phyloP scores from a whole-genome alignment of 768 basidiomycete genomes.

The Hypholoma sublateritium region DNA sequence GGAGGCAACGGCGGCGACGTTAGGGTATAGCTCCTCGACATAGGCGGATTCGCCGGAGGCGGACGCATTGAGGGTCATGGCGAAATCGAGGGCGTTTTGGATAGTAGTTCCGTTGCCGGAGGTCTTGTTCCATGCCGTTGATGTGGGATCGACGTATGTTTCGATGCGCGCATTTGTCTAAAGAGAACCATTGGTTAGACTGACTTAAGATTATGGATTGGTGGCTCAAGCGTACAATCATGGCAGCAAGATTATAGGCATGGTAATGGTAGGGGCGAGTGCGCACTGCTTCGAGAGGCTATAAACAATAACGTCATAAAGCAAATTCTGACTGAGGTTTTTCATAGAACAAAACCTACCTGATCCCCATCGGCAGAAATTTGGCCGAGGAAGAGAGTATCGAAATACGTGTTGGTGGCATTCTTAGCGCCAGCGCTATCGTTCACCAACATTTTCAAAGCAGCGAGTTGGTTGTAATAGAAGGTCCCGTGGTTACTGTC shows the following conservation, averaged over 20 bases:
- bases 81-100: constrained; percentile 56
- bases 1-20: constrained; percentile 55
- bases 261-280: constrained; percentile 69
- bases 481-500: constrained; percentile 66
- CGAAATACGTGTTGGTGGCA: constrained; percentile 51
- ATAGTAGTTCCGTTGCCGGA: constrained; percentile 55
- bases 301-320: background rate
- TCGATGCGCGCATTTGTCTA: constrained; percentile 60
- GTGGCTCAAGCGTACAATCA: constrained; percentile 47
- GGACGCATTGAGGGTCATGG: constrained; percentile 44
- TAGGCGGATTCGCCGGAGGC: constrained; percentile 34
- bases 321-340: background rate
- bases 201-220: background rate
- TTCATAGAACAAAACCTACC: constrained; percentile 25
- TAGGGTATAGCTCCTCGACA: constrained; percentile 52
- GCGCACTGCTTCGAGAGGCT: constrained; percentile 62
- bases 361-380: constrained; percentile 60
- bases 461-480: constrained; percentile 59
- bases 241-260: constrained; percentile 65
- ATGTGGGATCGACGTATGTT: constrained; percentile 41
- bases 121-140: constrained; percentile 47
- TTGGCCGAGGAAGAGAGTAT: constrained; percentile 46
- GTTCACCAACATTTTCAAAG: constrained; percentile 53
- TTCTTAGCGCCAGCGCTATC: constrained; percentile 48
- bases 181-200: background rate